Evolutionary conservation across 1,139 yeast genomes (phyloP).

Genomic region (Hansenula anomala): DNA sequence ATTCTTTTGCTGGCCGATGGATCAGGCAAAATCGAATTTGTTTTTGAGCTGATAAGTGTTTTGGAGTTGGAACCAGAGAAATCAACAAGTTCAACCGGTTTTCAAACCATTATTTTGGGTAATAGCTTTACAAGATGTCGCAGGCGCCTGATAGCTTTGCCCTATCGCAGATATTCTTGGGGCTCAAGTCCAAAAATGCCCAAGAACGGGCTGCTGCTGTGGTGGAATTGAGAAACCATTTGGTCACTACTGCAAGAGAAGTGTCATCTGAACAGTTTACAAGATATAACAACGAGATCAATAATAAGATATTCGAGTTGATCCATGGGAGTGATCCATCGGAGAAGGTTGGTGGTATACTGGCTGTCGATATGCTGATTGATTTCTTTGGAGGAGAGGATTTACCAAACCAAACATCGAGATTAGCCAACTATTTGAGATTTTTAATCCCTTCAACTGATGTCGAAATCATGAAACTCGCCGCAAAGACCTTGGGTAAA

Average conservation of each 20-base stretch:
- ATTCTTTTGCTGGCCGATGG: not conserved
- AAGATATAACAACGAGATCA: conserved; percentile 78
- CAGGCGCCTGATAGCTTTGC: conserved; percentile 40
- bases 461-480: conserved; percentile 77
- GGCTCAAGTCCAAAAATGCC: conserved; percentile 41
- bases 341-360: conserved; percentile 83
- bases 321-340: conserved; percentile 68
- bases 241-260: conserved; percentile 71
- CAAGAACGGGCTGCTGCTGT: conserved; percentile 59
- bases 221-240: conserved; percentile 57
- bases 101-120: too few relatives aligned
- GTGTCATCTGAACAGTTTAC: conserved; percentile 73
- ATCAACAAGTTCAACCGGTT: too few relatives aligned
- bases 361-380: conserved; percentile 84
- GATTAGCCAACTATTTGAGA: conserved; percentile 84
- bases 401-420: conserved; percentile 81
- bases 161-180: conserved; percentile 48
- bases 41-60: too few relatives aligned
- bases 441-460: conserved; percentile 80
- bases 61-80: too few relatives aligned
- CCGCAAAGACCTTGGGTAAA: conserved; percentile 82
- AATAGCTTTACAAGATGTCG: too few relatives aligned
- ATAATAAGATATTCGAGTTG: conserved; percentile 81
- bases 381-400: conserved; percentile 73
- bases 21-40: not conserved